phyloP scores from a whole-genome alignment of 2,329 filamentous ascomycete genomes.

The Diplodia corticola region DNA sequence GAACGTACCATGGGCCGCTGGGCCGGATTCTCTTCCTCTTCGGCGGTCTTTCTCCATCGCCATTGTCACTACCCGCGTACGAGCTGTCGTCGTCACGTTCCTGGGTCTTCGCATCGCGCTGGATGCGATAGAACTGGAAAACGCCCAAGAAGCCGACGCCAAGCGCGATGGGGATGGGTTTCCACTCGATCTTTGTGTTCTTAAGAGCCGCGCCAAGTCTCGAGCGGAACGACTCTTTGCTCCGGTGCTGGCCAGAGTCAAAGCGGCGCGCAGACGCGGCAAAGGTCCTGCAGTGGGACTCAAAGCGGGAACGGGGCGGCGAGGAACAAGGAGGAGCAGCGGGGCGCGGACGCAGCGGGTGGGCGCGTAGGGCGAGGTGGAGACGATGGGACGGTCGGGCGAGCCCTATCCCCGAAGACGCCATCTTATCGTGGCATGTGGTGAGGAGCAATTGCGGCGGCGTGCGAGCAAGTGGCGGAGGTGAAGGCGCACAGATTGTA shows the following conservation, averaged over 20 bases:
- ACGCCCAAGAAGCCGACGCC: slow-evolving; percentile 82
- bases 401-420: slow-evolving; percentile 12
- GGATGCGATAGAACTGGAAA: slow-evolving; percentile 80
- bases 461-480: not conserved
- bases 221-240: slow-evolving; percentile 57
- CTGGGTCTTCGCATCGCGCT: slow-evolving; percentile 50
- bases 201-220: slow-evolving; percentile 60
- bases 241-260: slow-evolving; percentile 42
- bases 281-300: slow-evolving; percentile 30
- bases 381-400: slow-evolving; percentile 15
- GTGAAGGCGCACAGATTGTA: not conserved
- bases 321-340: slow-evolving; percentile 25
- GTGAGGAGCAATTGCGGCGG: not conserved
- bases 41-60: slow-evolving; percentile 52
- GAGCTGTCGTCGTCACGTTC: slow-evolving; percentile 42
- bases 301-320: slow-evolving; percentile 26
- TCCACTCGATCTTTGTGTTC: slow-evolving; percentile 76
- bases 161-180: slow-evolving; percentile 82
- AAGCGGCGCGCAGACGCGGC: slow-evolving; percentile 45
- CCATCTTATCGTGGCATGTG: slow-evolving; percentile 18
- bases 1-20: slow-evolving; percentile 74
- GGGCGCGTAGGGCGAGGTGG: not conserved
- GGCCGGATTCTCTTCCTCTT: slow-evolving; percentile 68
- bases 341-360: slow-evolving; percentile 24
- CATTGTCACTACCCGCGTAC: slow-evolving; percentile 47